Percentiles rank a stretch among this genome's conserved stretches.
Evolutionary conservation across 2,329 filamentous ascomycete genomes (phyloP).

Genomic region (Emmonsiellopsis sp.): DNA sequence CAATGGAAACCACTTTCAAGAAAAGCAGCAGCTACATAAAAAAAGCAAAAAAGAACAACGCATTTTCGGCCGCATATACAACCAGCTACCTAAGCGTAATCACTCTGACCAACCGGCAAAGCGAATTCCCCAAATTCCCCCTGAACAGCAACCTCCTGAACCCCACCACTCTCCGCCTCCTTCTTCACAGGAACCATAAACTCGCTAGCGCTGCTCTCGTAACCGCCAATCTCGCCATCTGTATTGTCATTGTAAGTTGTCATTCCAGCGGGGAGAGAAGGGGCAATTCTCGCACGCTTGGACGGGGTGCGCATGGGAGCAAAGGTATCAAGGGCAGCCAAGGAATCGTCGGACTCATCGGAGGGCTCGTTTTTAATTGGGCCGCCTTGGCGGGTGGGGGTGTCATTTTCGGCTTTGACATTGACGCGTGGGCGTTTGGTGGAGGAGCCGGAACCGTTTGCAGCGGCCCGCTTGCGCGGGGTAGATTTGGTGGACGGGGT

Average conservation of each 20-base stretch:
- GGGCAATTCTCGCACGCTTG: slow-evolving; percentile 16
- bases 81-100: no score
- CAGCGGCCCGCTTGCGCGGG: neutral
- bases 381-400: neutral
- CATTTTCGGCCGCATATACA: no score
- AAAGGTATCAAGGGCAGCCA: neutral
- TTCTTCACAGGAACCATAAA: slow-evolving; percentile 2
- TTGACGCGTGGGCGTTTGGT: slow-evolving; percentile 1
- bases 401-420: neutral
- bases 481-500: neutral
- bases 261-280: slow-evolving; percentile 12
- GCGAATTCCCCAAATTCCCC: no score
- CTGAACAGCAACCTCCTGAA: no score
- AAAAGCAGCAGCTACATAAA: no score
- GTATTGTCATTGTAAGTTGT: slow-evolving; percentile 12
- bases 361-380: slow-evolving; percentile 11
- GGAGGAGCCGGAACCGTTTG: neutral
- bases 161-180: neutral
- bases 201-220: slow-evolving; percentile 10
- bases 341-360: slow-evolving; percentile 4
- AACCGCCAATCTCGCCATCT: slow-evolving; percentile 8
- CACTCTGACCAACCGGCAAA: no score
- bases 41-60: no score
- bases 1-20: no score
- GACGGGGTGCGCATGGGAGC: slow-evolving; percentile 7